Conservation (phyloP, 306 rosid species). For the Comarum palustre region DNA sequence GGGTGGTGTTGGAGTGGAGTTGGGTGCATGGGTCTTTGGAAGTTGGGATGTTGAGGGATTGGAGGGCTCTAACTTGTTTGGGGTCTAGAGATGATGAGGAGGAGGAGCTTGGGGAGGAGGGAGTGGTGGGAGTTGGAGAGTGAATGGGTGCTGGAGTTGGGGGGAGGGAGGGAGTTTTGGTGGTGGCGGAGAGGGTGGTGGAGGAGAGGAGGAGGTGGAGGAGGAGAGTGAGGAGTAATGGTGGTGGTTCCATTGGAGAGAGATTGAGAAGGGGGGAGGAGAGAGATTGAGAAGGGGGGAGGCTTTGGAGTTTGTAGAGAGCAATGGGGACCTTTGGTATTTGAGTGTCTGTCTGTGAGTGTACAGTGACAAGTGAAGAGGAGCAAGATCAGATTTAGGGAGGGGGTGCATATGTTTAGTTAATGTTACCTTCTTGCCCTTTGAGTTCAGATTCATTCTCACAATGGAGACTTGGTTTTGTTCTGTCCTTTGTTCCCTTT, state of each 20-base stretch:
- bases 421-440: conserved; percentile 2
- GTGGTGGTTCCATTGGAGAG: conserved; percentile 28
- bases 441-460: neutral
- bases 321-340: neutral
- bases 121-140: conserved; percentile 26
- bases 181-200: conserved; percentile 10
- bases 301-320: neutral
- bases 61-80: conserved; percentile 71
- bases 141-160: conserved; percentile 15
- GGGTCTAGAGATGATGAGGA: conserved; percentile 67
- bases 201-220: conserved; percentile 22
- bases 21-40: conserved; percentile 69
- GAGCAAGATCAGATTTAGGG: neutral
- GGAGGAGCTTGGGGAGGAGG: conserved; percentile 20
- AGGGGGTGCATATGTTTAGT: neutral
- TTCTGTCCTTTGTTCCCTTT: no score
- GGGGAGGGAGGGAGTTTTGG: neutral
- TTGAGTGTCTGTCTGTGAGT: neutral
- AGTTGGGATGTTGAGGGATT: conserved; percentile 84
- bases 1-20: conserved; percentile 50
- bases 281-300: no score
- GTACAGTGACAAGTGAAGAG: neutral
- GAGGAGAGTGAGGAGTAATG: conserved; percentile 20
- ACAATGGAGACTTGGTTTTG: neutral
- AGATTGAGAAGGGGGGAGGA: neutral